Evolutionary conservation across 495 filamentous ascomycete species (phyloP), one percentile per base, ranked within the genome.

Genomic region (Ascobolus immersus): DNA sequence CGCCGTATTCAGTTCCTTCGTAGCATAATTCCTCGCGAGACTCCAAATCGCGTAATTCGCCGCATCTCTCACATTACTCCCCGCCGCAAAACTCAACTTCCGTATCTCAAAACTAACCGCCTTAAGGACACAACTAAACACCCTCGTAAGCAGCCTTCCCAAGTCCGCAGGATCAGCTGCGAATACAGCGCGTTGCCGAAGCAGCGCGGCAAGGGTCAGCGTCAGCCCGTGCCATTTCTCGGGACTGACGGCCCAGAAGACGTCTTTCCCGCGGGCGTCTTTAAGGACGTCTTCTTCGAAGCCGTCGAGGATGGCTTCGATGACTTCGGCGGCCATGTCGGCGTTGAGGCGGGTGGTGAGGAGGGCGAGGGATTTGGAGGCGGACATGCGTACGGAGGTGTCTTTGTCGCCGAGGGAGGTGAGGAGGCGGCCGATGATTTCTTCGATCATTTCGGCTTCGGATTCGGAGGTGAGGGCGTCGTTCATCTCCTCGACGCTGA

Each of bases 31-130:
- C 37, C 86, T 62, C 27, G 81, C 81, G 8, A 94, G 52, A 1
- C 81, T 69, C 86, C 86, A 99, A 18, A 91, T 71, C 19, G 86
- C 86, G 46, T 93, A 93, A 49, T 78, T 89, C 2, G 86, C 77
- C 4, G 89, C 89, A 57, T 99, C 86, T 34, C 86, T 65, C n/a
- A 94, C 89, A 43, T 84, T 92, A 0, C 74, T 70, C 6, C 89
- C 89, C n/a, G 79, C 56, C 3, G 80, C 64, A 6, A 90, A 89
- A 12, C 74, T 77, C 0, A 77, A 57, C 18, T 70, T 73, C 28
- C 79, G 63, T 45, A 84, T 75, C 49, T 93, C 81, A 42, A 93
- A 99, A 6, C 64, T 64, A 27, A 93, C 60, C 0, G 47, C 25
- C 11, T 41, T 37, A 11, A 46, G 15, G 12, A 50, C 46, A 12